Percentiles rank a stretch among this genome's conserved stretches.
Evolutionary conservation across 2,329 filamentous ascomycete genomes (phyloP).

Genomic region (Emydomyces testavorans): DNA sequence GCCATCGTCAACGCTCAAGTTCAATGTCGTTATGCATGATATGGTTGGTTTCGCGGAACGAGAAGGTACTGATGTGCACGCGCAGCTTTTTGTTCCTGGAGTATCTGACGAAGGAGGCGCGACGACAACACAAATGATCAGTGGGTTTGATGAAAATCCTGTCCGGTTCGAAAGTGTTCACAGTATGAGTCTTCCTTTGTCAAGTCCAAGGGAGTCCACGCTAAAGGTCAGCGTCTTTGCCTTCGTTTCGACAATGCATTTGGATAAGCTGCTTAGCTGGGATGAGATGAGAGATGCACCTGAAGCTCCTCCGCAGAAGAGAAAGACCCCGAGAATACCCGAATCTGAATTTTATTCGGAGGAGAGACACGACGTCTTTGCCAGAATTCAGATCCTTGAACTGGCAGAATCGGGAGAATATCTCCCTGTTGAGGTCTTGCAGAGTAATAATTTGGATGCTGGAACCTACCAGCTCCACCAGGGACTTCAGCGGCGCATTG

Average conservation of each 20-base stretch:
- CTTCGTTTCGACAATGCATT: constrained; percentile 79
- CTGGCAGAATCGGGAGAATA: constrained; percentile 86
- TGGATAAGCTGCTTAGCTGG: constrained; percentile 96
- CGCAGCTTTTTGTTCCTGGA: constrained; percentile 88
- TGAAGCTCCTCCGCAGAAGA: constrained; percentile 45
- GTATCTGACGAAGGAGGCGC: constrained; percentile 76
- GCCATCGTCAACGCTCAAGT: constrained; percentile 84
- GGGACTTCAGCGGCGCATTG: constrained; percentile 77
- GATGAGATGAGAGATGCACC: constrained; percentile 85
- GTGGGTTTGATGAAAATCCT: constrained; percentile 81
- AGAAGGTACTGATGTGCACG: constrained; percentile 90
- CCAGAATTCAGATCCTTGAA: constrained; percentile 77
- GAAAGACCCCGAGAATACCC: constrained; percentile 57
- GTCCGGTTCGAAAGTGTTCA: constrained; percentile 95
- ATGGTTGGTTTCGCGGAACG: constrained; percentile 88
- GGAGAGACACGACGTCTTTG: constrained; percentile 86
- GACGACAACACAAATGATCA: constrained; percentile 90
- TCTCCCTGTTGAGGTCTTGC: constrained; percentile 80
- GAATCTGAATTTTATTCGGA: constrained; percentile 90
- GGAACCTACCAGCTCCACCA: constrained; percentile 93
- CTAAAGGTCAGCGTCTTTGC: constrained; percentile 86
- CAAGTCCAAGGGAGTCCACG: constrained; percentile 60
- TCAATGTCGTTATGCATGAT: constrained; percentile 98
- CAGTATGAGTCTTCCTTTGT: constrained; percentile 86
- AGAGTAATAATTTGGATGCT: constrained; percentile 69